Evolutionary conservation across 306 rosid species (phyloP).

Genomic region (Gynostemma pentaphyllum): DNA sequence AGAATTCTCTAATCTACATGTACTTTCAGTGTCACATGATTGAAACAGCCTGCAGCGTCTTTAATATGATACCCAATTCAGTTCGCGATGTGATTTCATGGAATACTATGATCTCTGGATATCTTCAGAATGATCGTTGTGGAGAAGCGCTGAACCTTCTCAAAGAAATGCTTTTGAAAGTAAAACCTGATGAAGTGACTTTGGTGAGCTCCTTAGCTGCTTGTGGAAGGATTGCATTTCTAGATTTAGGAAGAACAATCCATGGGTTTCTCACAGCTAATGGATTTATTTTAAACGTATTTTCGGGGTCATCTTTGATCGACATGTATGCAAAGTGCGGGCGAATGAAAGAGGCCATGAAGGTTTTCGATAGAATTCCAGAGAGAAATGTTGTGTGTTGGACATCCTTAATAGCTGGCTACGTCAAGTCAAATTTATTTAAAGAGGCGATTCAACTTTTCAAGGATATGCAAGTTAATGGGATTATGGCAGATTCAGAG

Average conservation of each 20-base stretch:
- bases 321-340: constrained; percentile 17
- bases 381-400: constrained; percentile 16
- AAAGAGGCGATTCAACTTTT: constrained; percentile 12
- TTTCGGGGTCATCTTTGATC: constrained; percentile 11
- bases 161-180: constrained; percentile 4
- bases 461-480: constrained; percentile 8
- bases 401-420: constrained; percentile 13
- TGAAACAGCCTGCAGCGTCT: constrained; percentile 4
- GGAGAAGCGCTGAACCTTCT: constrained; percentile 12
- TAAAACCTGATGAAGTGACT: constrained; percentile 8
- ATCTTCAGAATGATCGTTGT: neutral
- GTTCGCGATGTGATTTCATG: constrained; percentile 6
- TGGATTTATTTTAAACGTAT: neutral
- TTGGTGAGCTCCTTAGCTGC: constrained; percentile 11
- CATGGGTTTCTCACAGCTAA: constrained; percentile 7
- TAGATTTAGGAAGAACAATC: constrained; percentile 5
- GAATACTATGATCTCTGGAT: constrained; percentile 12
- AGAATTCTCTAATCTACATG: constrained; percentile 8
- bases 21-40: constrained; percentile 6
- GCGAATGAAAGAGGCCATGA: neutral
- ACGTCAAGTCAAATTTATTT: neutral
- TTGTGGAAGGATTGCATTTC: constrained; percentile 8
- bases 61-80: neutral
- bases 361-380: constrained; percentile 9
- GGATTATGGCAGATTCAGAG: constrained; percentile 8